Evolutionary conservation across 2,329 filamentous ascomycete genomes (phyloP), one percentile per base, ranked within the genome.

Genomic region (Mycosphaerelloides madeirae): DNA sequence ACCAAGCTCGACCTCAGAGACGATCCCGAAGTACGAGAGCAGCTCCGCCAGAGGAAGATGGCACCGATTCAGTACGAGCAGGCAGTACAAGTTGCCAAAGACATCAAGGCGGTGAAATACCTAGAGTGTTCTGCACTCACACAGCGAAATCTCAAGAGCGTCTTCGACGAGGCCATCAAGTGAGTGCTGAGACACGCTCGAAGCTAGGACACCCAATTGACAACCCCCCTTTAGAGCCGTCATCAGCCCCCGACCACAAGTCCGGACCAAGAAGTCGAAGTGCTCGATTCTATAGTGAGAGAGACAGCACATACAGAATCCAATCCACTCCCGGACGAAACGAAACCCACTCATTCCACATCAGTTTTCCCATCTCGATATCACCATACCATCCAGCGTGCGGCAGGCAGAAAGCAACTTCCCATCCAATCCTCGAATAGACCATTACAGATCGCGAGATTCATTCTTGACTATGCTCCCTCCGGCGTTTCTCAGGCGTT

Each of bases 91-190:
- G 86, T 91, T 53, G 88, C 89, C 52, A 94, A 94, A 74, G 90
- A 96, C 62, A 96, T 98, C 70, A 85, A 82, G 65, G 91, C 93
- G 35, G 87, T 93, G 72, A 97, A 96, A 73, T 98, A 98, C 71
- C 79, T 97, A 32, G 93, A 98, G 72, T 98, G 93, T 73, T 97
- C 93, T 41, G 93, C 93, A 37, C 75, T 98, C 57, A 98, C 93
- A 29, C 93, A 97, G 75, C 79, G 91, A 63, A 96, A 96, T 69
- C 71, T 98, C 59, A 98, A 98, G 83, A 95, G 88, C 62, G 93
- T 98, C 38, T 98, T 98, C 65, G 93, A 98, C 65, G 91, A 96
- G 72, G 93, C 93, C 28, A 98, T 98, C 65, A 84, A 93, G 93
- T 97, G 73, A 59, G 84, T 71, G 13, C 14, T 22, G 5, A 35